Base-by-base conservation (phyloP, 306 rosid species). In the Abrus pulchellus region DNA sequence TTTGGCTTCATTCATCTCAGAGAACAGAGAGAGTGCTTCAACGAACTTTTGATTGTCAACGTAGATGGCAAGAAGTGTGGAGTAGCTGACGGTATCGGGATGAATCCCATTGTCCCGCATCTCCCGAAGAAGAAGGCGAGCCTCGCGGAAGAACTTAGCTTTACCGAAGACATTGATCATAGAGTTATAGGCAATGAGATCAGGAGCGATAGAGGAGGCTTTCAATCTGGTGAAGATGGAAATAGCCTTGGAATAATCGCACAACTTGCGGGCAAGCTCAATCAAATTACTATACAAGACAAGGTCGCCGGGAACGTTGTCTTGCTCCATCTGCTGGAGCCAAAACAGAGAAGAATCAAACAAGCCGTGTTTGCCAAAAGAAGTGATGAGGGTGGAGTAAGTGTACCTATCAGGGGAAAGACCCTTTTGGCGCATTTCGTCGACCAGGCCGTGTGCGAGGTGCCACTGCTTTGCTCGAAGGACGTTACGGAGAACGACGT, bases 281-380 rank as follows among this genome's bases (percentile, higher is more conserved):
- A 94, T 94, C 87, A 94, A 76, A 69, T 86, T 93, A 79, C 97
- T 90, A 32, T 91, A 93, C 87, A 94, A 76, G 8, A 94, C 99
- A 47, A 94, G 91, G 76, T 94, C 99, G 29, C 97, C 99, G 1
- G 97, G 59, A 6, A 94, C 94, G 1, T 79, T 87, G 70, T 90
- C 99, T 76, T 86, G 92, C 72, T 94, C 99, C 99, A 94, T 94
- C 70, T 88, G 83, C 86, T 94, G 97, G 5, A 94, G 84, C 99
- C 99, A 94, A 48, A 89, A 88, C 33, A 94, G 82, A n/a, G 99
- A 92, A 0, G 92, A 78, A 86, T 94, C 99, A 80, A 91, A 93
- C 91, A 94, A 36, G 8, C 94, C 97, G 41, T 89, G 90, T 74
- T 93, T 94, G 36, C 97, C 92, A 53, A 94, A 94, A 80, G 74